These are phyloP conservation scores for Mimosa bimucronata DNA, from an alignment of 306 rosid genomes.

Conservation along the genomic window DNA sequence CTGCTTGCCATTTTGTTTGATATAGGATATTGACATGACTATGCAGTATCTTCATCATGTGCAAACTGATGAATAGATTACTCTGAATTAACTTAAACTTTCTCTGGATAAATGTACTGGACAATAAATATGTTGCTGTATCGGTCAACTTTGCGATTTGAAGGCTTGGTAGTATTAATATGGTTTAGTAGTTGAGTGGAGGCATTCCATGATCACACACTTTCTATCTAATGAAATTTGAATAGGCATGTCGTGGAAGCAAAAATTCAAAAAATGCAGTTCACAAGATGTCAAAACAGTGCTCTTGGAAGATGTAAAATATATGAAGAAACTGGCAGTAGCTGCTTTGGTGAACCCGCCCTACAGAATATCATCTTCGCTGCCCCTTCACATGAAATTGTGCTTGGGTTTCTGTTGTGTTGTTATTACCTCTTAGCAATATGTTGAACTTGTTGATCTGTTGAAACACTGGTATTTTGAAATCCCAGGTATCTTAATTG, in stretches of 20 bases:
- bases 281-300: slow-evolving; percentile 74
- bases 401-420: neutral
- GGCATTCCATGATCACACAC: slow-evolving; percentile 23
- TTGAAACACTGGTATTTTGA: neutral
- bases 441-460: neutral
- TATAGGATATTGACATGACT: slow-evolving; percentile 12
- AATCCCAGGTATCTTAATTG: neutral
- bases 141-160: slow-evolving; percentile 12
- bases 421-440: slow-evolving; percentile 1
- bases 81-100: slow-evolving; percentile 3
- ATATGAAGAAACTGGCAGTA: slow-evolving; percentile 70
- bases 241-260: slow-evolving; percentile 78
- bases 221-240: slow-evolving; percentile 29
- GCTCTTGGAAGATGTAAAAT: slow-evolving; percentile 73
- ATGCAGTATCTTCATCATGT: slow-evolving; percentile 5
- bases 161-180: slow-evolving; percentile 17
- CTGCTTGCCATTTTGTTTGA: slow-evolving; percentile 25
- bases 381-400: slow-evolving; percentile 36
- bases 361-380: slow-evolving; percentile 62
- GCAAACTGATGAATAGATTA: slow-evolving; percentile 17
- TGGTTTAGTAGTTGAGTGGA: slow-evolving; percentile 15
- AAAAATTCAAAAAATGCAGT: slow-evolving; percentile 62
- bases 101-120: slow-evolving; percentile 23
- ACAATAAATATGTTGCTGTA: slow-evolving; percentile 14
- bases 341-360: slow-evolving; percentile 80